These are phyloP conservation scores for Neofusicoccum ribis DNA, from an alignment of 2,329 filamentous ascomycete species.

Conservation along the genomic window DNA sequence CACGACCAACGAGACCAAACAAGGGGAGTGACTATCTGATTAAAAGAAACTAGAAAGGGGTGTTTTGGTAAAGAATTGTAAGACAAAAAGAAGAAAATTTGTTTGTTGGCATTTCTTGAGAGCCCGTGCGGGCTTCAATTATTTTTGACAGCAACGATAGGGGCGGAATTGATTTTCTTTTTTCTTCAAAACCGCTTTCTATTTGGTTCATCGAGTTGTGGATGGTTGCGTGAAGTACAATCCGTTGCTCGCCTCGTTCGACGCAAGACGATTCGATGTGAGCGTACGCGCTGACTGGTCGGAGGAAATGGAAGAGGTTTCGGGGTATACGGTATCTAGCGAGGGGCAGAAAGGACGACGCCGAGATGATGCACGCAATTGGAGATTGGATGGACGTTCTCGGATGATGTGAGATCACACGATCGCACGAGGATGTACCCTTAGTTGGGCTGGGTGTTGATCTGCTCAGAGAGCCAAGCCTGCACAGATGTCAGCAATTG, in stretches of 20 bases:
- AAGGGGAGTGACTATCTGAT: conserved; percentile 7
- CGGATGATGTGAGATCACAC: conserved; percentile 1
- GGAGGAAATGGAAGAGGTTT: neutral
- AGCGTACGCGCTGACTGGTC: neutral
- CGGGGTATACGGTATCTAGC: conserved; percentile 14
- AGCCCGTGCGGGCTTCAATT: too few relatives aligned
- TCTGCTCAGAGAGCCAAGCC: conserved; percentile 20
- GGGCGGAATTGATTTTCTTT: neutral
- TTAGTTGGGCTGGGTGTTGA: conserved; percentile 21
- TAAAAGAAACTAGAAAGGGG: neutral
- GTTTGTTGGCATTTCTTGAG: conserved; percentile 1
- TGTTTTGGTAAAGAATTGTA: neutral
- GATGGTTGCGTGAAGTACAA: neutral
- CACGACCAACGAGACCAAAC: neutral
- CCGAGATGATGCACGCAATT: conserved; percentile 14
- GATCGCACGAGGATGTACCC: neutral
- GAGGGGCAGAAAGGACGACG: neutral
- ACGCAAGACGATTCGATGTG: neutral
- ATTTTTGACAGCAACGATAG: neutral
- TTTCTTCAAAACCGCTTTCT: conserved; percentile 4
- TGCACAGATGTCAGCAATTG: neutral
- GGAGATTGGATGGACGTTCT: neutral
- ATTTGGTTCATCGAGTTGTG: neutral
- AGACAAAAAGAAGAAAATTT: conserved; percentile 4
- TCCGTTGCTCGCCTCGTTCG: neutral